phyloP scores from a whole-genome alignment of 768 basidiomycete genomes.

The Rhizopogon roseolus region DNA sequence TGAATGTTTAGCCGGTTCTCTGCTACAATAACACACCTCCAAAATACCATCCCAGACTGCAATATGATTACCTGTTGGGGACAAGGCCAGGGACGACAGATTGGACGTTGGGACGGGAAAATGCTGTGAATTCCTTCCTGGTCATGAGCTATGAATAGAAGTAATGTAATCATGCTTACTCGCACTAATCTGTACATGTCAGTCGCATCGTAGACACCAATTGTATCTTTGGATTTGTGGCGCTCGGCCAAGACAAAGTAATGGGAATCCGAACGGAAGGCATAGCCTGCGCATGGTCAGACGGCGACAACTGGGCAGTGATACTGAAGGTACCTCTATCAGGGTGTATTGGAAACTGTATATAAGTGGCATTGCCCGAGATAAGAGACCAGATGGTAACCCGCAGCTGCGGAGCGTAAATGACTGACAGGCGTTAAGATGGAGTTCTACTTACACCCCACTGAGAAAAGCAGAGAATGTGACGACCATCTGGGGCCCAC shows the following conservation, averaged over 20 bases:
- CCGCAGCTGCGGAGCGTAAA: slow-evolving; percentile 51
- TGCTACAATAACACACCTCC: slow-evolving; percentile 46
- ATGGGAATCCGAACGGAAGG: slow-evolving; percentile 74
- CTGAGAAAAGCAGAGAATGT: slow-evolving; percentile 85
- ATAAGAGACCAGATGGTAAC: slow-evolving; percentile 83
- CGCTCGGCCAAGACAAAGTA: slow-evolving; percentile 86
- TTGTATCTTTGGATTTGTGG: slow-evolving; percentile 84
- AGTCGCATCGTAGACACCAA: slow-evolving; percentile 77
- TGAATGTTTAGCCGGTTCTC: not conserved
- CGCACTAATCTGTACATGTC: slow-evolving; percentile 69
- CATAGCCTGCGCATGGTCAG: slow-evolving; percentile 47
- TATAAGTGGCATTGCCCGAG: slow-evolving; percentile 71
- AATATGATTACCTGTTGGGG: slow-evolving; percentile 70
- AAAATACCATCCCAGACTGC: slow-evolving; percentile 82
- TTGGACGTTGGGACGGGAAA: slow-evolving; percentile 76
- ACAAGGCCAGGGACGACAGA: slow-evolving; percentile 65
- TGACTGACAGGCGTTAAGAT: not conserved
- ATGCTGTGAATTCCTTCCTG: slow-evolving; percentile 47
- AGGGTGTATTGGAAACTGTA: slow-evolving; percentile 81
- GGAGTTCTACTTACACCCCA: slow-evolving; percentile 69
- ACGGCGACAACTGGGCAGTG: not conserved
- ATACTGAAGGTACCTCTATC: slow-evolving; percentile 53
- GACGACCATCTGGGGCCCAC: slow-evolving; percentile 86
- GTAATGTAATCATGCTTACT: slow-evolving; percentile 31
- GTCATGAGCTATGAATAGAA: slow-evolving; percentile 13